Evolutionary conservation across 495 filamentous ascomycete species (phyloP), one percentile per base, ranked within the genome.

Genomic region (Trichoderma erinaceum): DNA sequence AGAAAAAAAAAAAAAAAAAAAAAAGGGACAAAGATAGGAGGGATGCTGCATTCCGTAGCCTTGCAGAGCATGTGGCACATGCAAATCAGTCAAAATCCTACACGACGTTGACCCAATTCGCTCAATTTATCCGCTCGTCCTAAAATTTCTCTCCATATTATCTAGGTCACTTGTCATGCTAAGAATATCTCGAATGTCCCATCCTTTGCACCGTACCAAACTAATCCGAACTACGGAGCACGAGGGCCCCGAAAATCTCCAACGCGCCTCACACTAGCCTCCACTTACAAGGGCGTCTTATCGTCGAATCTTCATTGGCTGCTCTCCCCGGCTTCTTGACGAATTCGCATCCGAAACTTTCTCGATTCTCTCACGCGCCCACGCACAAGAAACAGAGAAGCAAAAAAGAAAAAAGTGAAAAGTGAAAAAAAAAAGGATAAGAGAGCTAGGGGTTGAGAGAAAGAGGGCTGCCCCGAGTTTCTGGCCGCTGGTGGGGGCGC

Each of bases 401-500:
- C 35, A 10, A 38, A 38, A 38, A 38, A 38, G 5, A 38, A 38
- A 7, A 4, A 4, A 29, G 29, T 29, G 29, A 29, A 29, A 29
- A 38, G 35, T 10, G 8, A 38, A 10, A 38, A 38, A 38, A 38
- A 52, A 38, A 38, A 10, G 7, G 35, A 10, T 38, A 38, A 6
- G 8, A 7, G 8, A 5, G n/a, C n/a, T 38, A 38, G 35, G 35
- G 35, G 35, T 23, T 29, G 29, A 18, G 15, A 18, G 23, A 61
- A 8, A 23, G 29, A 32, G 56, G 56, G 52, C 52, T 29, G 25
- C 23, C 56, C 56, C 56, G 56, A 61, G 27, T 32, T 61, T 61
- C 2, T 61, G 12, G 56, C 56, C 8, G 56, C 56, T 61, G 25
- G 56, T 61, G 56, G 56, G 56, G 56, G 56, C 56, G 13, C 56